A percentile compares a stretch with the other conserved stretches of the same genome.
phyloP scores from a whole-genome alignment of 2,329 filamentous ascomycete genomes.

The Neofusicoccum ribis region DNA sequence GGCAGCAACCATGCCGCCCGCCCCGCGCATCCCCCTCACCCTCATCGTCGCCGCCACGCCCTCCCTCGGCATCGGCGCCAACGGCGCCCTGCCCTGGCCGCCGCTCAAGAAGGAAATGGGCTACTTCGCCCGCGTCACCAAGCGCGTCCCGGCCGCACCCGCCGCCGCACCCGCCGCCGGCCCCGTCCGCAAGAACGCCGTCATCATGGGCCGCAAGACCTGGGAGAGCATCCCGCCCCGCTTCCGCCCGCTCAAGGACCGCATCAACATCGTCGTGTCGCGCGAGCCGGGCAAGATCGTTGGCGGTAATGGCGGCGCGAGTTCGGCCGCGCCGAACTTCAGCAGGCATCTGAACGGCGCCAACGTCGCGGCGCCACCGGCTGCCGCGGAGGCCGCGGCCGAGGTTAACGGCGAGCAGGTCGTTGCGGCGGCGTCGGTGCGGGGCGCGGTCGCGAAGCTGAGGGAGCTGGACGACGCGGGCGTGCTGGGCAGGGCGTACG shows the following conservation, averaged over 20 bases:
- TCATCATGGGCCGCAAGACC: slow-evolving; percentile 97
- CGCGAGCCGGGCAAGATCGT: slow-evolving; percentile 33
- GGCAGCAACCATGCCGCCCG: slow-evolving; percentile 5
- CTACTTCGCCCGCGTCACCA: slow-evolving; percentile 90
- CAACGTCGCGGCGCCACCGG: too few species aligned
- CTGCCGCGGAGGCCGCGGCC: too few species aligned
- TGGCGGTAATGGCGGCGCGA: too few species aligned
- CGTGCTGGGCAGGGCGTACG: slow-evolving; percentile 64
- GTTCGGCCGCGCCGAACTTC: too few species aligned
- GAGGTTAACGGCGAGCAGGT: too few species aligned
- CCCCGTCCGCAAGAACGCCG: slow-evolving; percentile 56
- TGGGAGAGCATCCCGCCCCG: slow-evolving; percentile 84
- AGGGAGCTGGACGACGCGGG: slow-evolving; percentile 23
- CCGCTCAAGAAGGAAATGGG: slow-evolving; percentile 88
- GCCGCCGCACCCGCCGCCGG: too few species aligned
- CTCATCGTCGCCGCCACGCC: slow-evolving; percentile 92
- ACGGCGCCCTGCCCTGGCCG: slow-evolving; percentile 82
- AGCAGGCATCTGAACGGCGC: too few species aligned
- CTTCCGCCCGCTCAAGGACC: slow-evolving; percentile 76
- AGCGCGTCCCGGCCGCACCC: slow-evolving; percentile 48
- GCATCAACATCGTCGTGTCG: slow-evolving; percentile 81
- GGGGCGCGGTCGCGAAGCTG: background rate
- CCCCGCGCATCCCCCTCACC: slow-evolving; percentile 63
- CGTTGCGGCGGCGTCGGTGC: background rate
- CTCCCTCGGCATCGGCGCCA: slow-evolving; percentile 81